Base-by-base conservation (phyloP, 345 rosid genomes). In the Anacardium occidentale region DNA sequence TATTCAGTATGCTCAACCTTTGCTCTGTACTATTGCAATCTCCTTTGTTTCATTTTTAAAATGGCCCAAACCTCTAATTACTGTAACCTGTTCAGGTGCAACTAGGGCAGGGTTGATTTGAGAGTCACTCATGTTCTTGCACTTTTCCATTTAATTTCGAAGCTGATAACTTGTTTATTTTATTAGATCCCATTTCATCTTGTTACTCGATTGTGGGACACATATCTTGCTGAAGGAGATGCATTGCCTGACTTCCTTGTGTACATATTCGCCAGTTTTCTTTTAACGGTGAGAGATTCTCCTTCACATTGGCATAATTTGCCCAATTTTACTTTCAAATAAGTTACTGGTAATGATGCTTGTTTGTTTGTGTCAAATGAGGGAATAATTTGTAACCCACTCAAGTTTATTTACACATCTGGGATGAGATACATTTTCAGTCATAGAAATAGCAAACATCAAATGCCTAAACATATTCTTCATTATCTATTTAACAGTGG, bases 191-290 rank as follows among this genome's bases (percentile, higher is more conserved):
- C 97, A 17, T 95, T 92, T 74, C 78, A 82, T 82, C 93, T 95
- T 48, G 94, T 92, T 64, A 87, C 82, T 48, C 96, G 99, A 56
- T 79, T 95, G 73, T 95, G 99, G 99, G 99, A 95, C 89, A 95
- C 99, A 7, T 95, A 95, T 77, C 99, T 95, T 47, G 98, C 99
- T 29, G 96, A 92, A 85, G 98, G 99, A 73, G 98, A 95, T 77
- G 97, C 98, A 20, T 81, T 92, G 81, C 98, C 99, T 0, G 98
- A 92, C 75, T 95, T 95, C 85, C 98, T 95, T 26, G 91, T 95
- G 70, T 95, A 95, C 79, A 92, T 95, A 74, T 95, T 86, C 71
- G 94, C 97, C 70, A 92, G 99, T 85, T 95, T 95, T 79, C 92
- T 95, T 77, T 72, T 91, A 79, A 91, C 97, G 86, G 99, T 92